Evolutionary conservation across 257 asterid genomes (phyloP), one percentile per base, ranked within the genome.

Genomic region (Penstemon eatonii): DNA sequence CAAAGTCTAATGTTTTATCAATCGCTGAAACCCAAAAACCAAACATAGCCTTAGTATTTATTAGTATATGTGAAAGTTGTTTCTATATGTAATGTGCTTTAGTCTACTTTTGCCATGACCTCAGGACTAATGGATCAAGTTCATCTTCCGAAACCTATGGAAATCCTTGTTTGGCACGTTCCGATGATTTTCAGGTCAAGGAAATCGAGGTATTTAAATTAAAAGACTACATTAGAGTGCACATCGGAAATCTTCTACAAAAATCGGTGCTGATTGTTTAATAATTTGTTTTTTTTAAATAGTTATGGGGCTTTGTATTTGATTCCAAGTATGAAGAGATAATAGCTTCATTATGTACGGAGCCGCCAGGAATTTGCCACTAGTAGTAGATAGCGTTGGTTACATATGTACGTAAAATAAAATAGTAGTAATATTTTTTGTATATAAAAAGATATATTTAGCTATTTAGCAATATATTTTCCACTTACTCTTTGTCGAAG

Each of bases 291-390:
- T 25, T 44, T 69, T 66, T 10, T 68, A 0, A 15, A 76, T 51
- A 92, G 98, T 76, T 92, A 40, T 92, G 98, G 98, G 97, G 98
- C 70, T 92, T 90, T 39, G 93, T 88, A 49, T 88, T 85, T 61
- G 88, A 89, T 80, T 88, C 98, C 62, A 88, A 88, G 80, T 90
- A 79, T 2, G 97, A 90, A 6, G 98, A 92, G 75, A 75, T 86
- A 84, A 70, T 90, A 13, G 83, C 95, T 3, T 54, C 70, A 39
- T 73, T 87, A 44, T 83, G 81, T 69, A 83, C 83, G 4, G 96
- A 86, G 78, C 75, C 84, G 4, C 86, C 95, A 1, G 98, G 98
- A 66, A 92, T 92, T 67, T 85, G 95, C 82, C 86, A 75, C 65
- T 80, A 58, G 76, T 80, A 80, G 73, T 54, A 10, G 4, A 4